Base-by-base conservation (phyloP, 2,329 filamentous ascomycete genomes). In the Alternaria longipes region DNA sequence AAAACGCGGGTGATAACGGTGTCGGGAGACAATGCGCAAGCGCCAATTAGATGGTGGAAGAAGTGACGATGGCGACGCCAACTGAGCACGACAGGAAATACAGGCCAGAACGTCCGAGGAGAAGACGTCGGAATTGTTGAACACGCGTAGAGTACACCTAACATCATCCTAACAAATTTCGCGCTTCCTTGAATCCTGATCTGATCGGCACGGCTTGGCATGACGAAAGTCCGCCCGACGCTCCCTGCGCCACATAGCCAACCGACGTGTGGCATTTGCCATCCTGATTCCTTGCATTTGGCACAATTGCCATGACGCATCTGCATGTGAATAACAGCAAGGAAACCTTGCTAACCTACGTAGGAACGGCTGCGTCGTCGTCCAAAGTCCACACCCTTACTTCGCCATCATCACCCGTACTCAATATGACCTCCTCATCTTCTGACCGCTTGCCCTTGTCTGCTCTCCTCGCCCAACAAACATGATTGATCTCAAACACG, bases 401-500 rank as follows among this genome's bases (percentile, higher is more conserved):
- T 54, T 91, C 84, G 0, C 95, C 95, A 79, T 98, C 94, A 76
- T 99, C 95, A 0, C 94, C 95, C 0, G 94, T 97, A 16, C 91
- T 95, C 20, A 98, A 83, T 47, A 99, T 83, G 76, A 97, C 90
- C 80, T 98, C 94, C 71, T 97, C 92, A 24, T 79, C 84, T 2
- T 86, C 84, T n/a, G 59, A 84, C 64, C 80, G 83, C 74, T 84
- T 84, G 1, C 82, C 89, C 51, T 84, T 84, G 76, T 97, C 93
- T 59, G 88, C 91, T 59, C 94, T 85, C 69, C 85, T 87, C 67
- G 93, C 93, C 95, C 95, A 99, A 2, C 87, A 89, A 50, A 95
- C 86, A 78, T 97, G 93, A 73, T 99, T 99, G 65, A 98, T 86
- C 80, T 99, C 95, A 74, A 94, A 97, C 3, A 96, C 92, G 1